phyloP scores from a whole-genome alignment of 2,329 filamentous ascomycete genomes.

The Ophiocordyceps polyrhachis-furcata region DNA sequence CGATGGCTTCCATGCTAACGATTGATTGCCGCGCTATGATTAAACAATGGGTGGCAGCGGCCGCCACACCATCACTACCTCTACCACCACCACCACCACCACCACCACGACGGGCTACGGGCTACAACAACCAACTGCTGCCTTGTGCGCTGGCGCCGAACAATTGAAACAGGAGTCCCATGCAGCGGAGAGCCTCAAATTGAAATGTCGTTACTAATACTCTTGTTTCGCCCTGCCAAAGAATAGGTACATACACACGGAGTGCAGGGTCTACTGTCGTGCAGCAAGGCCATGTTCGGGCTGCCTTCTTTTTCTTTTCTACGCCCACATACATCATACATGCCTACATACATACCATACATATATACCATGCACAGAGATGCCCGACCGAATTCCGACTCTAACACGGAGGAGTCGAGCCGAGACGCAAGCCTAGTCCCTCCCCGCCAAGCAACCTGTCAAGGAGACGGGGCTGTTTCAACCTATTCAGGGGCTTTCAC shows the following conservation, averaged over 20 bases:
- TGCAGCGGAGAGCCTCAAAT: neutral
- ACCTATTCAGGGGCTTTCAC: neutral
- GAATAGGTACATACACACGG: no score
- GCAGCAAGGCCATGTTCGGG: neutral
- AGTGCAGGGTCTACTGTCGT: no score
- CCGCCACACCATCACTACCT: neutral
- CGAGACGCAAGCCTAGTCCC: neutral
- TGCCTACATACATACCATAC: neutral
- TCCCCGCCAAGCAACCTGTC: neutral
- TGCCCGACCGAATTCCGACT: neutral
- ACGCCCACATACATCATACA: no score
- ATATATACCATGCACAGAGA: neutral
- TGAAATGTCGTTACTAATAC: neutral
- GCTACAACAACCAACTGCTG: neutral
- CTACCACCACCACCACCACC: neutral
- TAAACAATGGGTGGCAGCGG: neutral
- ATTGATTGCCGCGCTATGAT: neutral
- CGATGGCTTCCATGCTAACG: neutral
- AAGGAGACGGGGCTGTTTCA: neutral
- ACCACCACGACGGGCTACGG: neutral
- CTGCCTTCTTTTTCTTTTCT: neutral
- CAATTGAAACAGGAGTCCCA: neutral
- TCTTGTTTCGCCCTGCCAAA: no score
- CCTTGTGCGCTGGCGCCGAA: neutral
- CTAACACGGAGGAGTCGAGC: neutral